Base-by-base conservation (phyloP, 345 rosid genomes). In the Eucalyptus brandiana region DNA sequence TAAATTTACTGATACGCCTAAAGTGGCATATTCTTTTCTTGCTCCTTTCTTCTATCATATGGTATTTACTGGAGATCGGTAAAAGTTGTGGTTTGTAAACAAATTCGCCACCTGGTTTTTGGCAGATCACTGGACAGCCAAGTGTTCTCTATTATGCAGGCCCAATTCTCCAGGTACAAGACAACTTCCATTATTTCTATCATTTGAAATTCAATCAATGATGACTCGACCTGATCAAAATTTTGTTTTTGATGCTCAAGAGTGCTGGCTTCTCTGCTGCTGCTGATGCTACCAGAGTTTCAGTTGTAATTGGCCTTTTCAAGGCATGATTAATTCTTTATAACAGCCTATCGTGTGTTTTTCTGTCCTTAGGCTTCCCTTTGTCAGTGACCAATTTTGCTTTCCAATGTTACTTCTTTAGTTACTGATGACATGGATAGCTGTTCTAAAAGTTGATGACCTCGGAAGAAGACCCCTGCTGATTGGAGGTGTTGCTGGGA, bases 181-280 rank as follows among this genome's bases (percentile, higher is more conserved):
- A 40, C 87, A 45, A 28, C 49, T 76, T 76, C 47, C 47, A 40
- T 44, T 26, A 40, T 44, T 23, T 76, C 47, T 40, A 76, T 76
- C 83, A 19, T 76, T 76, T 40, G 47, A 76, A 76, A 24, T 40
- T 37, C 5, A 40, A 76, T 40, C 85, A 21, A 76, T 40, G 44
- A 37, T 76, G 47, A 76, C 30, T 76, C 54, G 28, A 86, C 37
- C 69, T 86, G 69, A 88, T 37, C 90, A 26, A 89, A 89, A 7
- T 28, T 53, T 30, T 87, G 88, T 60, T 76, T 62, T 83, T 80
- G 44, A 49, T 56, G 62, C 69, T 54, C 86, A 92, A 98, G 99
- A 96, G 94, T 92, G 99, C 99, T 80, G 99, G 99, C 91, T 98
- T 98, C 92, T 96, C 99, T 90, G 99, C 97, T 40, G 99, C 99